phyloP scores from a whole-genome alignment of 208 protist species.

The Acanthamoeba castellanii region DNA sequence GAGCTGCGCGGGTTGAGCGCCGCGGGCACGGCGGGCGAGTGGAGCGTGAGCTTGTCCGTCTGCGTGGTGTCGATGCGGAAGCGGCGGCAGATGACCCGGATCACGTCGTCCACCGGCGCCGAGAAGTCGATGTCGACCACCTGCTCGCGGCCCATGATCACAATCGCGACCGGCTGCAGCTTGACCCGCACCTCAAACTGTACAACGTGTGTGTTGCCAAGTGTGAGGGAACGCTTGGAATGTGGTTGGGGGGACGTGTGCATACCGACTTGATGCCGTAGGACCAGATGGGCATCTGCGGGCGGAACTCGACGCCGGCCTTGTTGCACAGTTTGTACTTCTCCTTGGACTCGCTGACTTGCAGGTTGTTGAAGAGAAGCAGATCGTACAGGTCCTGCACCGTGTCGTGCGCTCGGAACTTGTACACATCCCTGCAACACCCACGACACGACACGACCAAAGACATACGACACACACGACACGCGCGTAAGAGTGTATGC shows the following conservation, averaged over 20 bases:
- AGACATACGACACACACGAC: too few species aligned
- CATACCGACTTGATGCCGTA: not conserved
- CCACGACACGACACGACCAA: too few species aligned
- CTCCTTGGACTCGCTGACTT: not conserved
- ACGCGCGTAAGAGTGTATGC: too few species aligned
- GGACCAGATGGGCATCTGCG: not conserved
- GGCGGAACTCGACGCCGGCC: not conserved
- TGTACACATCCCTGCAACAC: not conserved
- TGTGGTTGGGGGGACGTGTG: too few species aligned
- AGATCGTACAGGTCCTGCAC: not conserved
- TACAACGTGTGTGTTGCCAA: not conserved
- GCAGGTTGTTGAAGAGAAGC: conserved; percentile 21
- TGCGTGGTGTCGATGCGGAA: not conserved
- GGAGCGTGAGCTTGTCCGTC: not conserved
- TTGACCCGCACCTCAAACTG: not conserved
- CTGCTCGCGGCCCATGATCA: not conserved
- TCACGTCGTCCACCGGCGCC: not conserved
- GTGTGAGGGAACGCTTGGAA: not conserved
- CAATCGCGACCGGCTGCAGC: not conserved
- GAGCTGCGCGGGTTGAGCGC: not conserved
- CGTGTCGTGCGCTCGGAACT: not conserved
- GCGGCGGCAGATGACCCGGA: not conserved
- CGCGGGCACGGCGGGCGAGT: not conserved
- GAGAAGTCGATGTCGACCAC: conserved; percentile 13
- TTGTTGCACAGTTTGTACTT: not conserved